Evolutionary conservation across 768 basidiomycete species (phyloP).

Genomic region (Termitomyces sp.): DNA sequence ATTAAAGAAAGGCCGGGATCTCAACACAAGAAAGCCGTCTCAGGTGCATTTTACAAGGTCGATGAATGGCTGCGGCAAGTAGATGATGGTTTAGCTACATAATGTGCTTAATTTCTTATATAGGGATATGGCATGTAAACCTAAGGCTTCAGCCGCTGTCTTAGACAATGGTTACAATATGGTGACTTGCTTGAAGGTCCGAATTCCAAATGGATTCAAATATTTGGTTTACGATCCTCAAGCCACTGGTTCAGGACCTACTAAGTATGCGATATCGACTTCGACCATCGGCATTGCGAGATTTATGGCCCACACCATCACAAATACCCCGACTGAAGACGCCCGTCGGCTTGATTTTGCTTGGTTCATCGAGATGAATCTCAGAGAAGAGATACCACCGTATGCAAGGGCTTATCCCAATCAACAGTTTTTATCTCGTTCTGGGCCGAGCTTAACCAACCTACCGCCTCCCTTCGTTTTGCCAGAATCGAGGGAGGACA

Average conservation of each 20-base stretch:
- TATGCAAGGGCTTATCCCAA: neutral
- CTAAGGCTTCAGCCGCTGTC: neutral
- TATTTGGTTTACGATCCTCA: neutral
- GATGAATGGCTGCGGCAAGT: neutral
- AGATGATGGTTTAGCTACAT: neutral
- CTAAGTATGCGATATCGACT: neutral
- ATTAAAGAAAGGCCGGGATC: neutral
- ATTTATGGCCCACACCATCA: neutral
- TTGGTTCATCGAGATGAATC: neutral
- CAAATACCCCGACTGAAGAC: neutral
- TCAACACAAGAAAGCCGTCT: neutral
- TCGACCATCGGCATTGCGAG: neutral
- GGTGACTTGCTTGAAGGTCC: neutral
- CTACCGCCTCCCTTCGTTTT: neutral
- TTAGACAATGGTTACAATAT: conserved; percentile 1
- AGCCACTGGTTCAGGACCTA: neutral
- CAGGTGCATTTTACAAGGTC: neutral
- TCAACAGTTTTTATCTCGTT: neutral
- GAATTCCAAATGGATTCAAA: neutral
- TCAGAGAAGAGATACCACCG: neutral
- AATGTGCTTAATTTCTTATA: neutral
- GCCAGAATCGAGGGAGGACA: neutral
- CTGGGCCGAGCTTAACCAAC: neutral
- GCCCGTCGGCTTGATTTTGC: neutral
- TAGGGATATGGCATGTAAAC: neutral